A percentile compares a stretch with the other conserved stretches of the same genome.
Evolutionary conservation across 441 rosid species (phyloP).

Genomic region (Populus hybrid): DNA sequence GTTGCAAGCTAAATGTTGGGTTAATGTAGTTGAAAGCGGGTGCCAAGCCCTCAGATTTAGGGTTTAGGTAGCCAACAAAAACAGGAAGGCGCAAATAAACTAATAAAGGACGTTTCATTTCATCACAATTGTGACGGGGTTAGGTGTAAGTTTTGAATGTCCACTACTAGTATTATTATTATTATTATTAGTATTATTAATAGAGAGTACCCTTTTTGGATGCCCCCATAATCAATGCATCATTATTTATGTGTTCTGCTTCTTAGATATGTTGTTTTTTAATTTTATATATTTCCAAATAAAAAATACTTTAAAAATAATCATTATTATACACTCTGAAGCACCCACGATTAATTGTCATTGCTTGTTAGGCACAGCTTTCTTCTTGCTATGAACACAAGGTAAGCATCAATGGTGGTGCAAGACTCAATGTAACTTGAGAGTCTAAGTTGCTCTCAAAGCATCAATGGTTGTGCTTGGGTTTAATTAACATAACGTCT

Average conservation of each 20-base stretch:
- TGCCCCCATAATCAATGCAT: background rate
- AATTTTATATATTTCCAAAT: rapidly evolving
- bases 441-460: background rate
- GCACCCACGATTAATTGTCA: background rate
- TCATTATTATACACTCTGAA: rapidly evolving
- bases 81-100: background rate
- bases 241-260: background rate
- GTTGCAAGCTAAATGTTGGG: background rate
- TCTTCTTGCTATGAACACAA: background rate
- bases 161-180: background rate
- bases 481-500: too few species aligned
- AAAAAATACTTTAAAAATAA: too few species aligned
- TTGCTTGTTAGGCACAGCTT: background rate
- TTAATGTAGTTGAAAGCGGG: constrained; percentile 5
- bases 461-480: too few species aligned
- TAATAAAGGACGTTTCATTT: background rate
- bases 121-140: constrained; percentile 6
- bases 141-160: constrained; percentile 1
- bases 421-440: background rate
- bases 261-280: too few species aligned
- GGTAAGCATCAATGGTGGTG: background rate
- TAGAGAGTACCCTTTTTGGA: too few species aligned
- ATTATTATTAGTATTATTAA: background rate
- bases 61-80: background rate
- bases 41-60: background rate